Base-by-base conservation (phyloP, 352 stramenopile genomes). In the Phytophthora europaea region DNA sequence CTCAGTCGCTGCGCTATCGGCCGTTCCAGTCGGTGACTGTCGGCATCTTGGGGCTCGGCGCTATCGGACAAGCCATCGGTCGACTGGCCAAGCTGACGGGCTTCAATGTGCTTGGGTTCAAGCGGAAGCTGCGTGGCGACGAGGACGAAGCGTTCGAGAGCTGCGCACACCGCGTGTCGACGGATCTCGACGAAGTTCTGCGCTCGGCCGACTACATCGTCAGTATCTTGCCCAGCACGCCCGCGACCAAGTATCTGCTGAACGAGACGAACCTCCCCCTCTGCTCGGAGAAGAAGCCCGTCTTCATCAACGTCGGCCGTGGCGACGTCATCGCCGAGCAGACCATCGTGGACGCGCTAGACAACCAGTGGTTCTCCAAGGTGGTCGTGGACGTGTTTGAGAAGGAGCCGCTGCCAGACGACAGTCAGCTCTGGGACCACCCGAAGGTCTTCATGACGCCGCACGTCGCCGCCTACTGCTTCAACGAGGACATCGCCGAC, bases 301-400 rank as follows among this genome's bases (percentile, higher is more conserved):
- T 94, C 47, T 87, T 98, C 66, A 85, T 98, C 72, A 97, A 97
- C 76, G 89, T 96, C 22, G 92, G 92, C 13, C 85, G 92, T 33
- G 92, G 92, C 22, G 90, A 96, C 62, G 74, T 98, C 54, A 86
- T 97, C 56, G 65, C 67, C 13, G 86, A 94, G 63, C 18, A 59
- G 20, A 74, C 64, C 34, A 72, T 97, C 45, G 26, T 96, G 23
- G 47, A 63, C 22, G 86, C 87, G 31, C 78, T 97, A 9, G 83
- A 95, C 67, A 73, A 69, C 6, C 18, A 80, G 10, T 92, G 83
- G 72, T 80, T 97, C 26, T 83, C 82, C 33, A 79, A 70, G 51
- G 75, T 70, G 10, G 80, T 87, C 31, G 70, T 91, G 40, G 81
- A 91, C 33, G 81, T 88, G 52, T 81, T 86, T 34, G 78, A 85